phyloP scores from a whole-genome alignment of 768 basidiomycete species.

The Lenzites betulinus region DNA sequence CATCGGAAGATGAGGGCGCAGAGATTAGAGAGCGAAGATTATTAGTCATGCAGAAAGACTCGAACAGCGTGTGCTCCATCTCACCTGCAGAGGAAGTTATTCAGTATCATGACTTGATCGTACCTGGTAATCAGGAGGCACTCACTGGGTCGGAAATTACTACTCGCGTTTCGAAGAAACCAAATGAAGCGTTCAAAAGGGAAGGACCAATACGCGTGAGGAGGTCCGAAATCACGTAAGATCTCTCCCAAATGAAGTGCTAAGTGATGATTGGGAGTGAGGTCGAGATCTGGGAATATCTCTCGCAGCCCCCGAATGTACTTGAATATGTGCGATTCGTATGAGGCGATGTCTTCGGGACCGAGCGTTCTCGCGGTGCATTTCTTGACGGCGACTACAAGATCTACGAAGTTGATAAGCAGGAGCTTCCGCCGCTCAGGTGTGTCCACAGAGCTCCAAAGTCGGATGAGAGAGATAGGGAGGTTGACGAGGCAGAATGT shows the following conservation, averaged over 20 bases:
- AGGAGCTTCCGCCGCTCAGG: constrained; percentile 11
- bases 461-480: constrained; percentile 36
- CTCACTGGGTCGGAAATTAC: constrained; percentile 22
- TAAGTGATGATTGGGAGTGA: constrained; percentile 35
- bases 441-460: constrained; percentile 33
- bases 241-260: constrained; percentile 34
- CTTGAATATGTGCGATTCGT: not conserved
- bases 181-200: constrained; percentile 35
- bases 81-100: too few relatives aligned
- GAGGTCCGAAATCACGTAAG: constrained; percentile 33
- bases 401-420: constrained; percentile 35
- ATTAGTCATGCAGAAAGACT: not conserved
- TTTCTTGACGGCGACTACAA: constrained; percentile 15
- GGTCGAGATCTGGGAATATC: constrained; percentile 29
- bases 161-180: constrained; percentile 26
- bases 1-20: not conserved
- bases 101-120: not conserved
- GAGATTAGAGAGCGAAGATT: not conserved
- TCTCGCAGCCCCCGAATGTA: constrained; percentile 25
- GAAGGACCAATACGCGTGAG: constrained; percentile 26
- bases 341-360: constrained; percentile 3
- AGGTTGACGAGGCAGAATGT: constrained; percentile 36
- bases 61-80: not conserved
- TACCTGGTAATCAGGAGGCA: not conserved
- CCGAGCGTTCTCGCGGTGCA: constrained; percentile 17